Evolutionary conservation across 1,139 yeast genomes (phyloP).

Genomic region (Magnusiomyces ingens): DNA sequence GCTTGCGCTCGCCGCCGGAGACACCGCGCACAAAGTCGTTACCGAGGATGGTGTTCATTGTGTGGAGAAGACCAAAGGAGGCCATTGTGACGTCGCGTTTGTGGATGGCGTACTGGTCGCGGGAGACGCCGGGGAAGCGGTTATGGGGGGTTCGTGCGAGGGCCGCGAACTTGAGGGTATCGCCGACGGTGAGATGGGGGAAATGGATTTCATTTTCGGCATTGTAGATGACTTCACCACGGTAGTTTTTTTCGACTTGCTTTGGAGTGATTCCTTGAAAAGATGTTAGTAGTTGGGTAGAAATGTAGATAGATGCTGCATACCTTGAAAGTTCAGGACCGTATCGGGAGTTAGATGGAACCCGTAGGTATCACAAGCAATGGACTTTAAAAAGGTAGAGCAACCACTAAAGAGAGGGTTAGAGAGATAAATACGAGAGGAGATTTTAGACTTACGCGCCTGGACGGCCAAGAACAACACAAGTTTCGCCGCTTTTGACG

Average conservation of each 20-base stretch:
- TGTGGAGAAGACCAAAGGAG: conserved; percentile 61
- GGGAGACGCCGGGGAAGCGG: conserved; percentile 51
- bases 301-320: too few relatives aligned
- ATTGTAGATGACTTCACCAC: conserved; percentile 67
- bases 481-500: conserved; percentile 62
- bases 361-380: conserved; percentile 67
- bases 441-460: conserved; percentile 34
- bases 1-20: conserved; percentile 79
- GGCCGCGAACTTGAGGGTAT: conserved; percentile 62
- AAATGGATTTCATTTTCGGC: conserved; percentile 69
- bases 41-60: conserved; percentile 65
- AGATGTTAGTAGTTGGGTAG: not conserved
- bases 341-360: conserved; percentile 52
- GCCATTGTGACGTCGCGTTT: conserved; percentile 66
- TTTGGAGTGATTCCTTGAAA: conserved; percentile 30
- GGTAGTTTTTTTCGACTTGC: conserved; percentile 45
- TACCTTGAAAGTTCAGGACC: conserved; percentile 29
- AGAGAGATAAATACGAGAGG: not conserved
- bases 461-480: conserved; percentile 75
- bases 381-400: conserved; percentile 65
- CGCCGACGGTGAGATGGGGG: conserved; percentile 66
- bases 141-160: conserved; percentile 58
- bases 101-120: conserved; percentile 54
- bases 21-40: conserved; percentile 70
- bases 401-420: conserved; percentile 44